A percentile compares a stretch with the other conserved stretches of the same genome.
These are phyloP conservation scores for Trametes versicolor DNA, from an alignment of 1,284 basidiomycete species.

Conservation along the genomic window DNA sequence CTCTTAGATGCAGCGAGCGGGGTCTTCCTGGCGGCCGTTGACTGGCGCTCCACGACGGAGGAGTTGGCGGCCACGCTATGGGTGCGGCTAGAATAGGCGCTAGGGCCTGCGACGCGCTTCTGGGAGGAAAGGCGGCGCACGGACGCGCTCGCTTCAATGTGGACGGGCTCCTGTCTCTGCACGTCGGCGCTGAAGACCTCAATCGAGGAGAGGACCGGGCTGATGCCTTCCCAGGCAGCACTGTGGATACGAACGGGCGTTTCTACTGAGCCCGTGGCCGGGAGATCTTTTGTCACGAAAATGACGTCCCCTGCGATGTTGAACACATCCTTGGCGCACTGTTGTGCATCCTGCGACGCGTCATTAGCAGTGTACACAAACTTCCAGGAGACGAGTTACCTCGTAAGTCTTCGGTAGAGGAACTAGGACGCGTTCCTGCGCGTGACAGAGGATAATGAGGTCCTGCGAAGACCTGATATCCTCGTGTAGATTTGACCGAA, in stretches of 20 bases:
- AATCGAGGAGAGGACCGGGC: conserved; percentile 31
- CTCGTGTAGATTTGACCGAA: conserved; percentile 25
- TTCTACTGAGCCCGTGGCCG: conserved; percentile 29
- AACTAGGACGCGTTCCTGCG: conserved; percentile 29
- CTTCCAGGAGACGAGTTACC: conserved; percentile 10
- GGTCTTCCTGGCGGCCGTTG: conserved; percentile 9
- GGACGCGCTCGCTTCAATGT: conserved; percentile 1
- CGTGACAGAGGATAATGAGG: conserved; percentile 35
- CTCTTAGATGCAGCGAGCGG: neutral
- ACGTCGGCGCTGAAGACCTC: conserved; percentile 12
- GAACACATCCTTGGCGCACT: conserved; percentile 28
- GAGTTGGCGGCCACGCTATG: conserved; percentile 7
- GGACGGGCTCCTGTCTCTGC: conserved; percentile 7
- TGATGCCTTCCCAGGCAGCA: conserved; percentile 38
- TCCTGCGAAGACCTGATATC: conserved; percentile 28
- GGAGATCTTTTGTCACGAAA: conserved; percentile 39
- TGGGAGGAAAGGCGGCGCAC: conserved; percentile 24
- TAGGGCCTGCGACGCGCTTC: conserved; percentile 15
- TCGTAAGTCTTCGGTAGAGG: conserved; percentile 34
- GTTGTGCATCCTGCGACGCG: conserved; percentile 24
- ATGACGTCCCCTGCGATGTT: conserved; percentile 20
- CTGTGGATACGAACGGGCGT: conserved; percentile 36
- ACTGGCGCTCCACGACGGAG: neutral
- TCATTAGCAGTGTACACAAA: conserved; percentile 7
- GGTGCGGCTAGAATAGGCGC: neutral